A percentile compares a stretch with the other conserved stretches of the same genome.
Conservation (phyloP, 108 stramenopile species). For the Parietichytrium sp. region DNA sequence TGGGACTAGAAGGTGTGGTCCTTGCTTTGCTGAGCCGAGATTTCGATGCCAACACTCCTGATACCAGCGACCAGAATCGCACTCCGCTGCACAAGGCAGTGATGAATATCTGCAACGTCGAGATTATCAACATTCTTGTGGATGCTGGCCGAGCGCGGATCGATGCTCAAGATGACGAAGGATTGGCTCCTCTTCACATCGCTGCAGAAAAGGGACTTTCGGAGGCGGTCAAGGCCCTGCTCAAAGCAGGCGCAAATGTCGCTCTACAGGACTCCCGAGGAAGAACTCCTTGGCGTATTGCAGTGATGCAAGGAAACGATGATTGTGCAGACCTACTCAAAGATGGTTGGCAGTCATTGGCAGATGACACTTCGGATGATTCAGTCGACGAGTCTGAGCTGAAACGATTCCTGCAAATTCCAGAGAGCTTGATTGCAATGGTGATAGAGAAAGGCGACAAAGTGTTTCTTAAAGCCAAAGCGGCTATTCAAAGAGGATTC, state of each 20-base stretch:
- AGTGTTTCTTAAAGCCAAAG: background rate
- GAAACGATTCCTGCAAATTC: background rate
- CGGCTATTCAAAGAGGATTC: background rate
- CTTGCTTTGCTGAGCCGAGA: constrained; percentile 9
- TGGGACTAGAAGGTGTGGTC: background rate
- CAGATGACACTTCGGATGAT: background rate
- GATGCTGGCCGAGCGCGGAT: background rate
- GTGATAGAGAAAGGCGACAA: background rate
- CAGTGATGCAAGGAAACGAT: background rate
- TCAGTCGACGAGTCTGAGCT: background rate
- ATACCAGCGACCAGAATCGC: background rate
- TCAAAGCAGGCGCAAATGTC: background rate
- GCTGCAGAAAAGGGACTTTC: background rate
- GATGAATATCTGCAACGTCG: background rate
- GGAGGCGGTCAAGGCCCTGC: background rate
- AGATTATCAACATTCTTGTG: background rate
- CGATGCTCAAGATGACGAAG: background rate
- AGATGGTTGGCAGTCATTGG: constrained; percentile 7
- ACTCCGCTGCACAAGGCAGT: background rate
- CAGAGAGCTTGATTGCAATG: background rate
- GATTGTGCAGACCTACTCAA: background rate
- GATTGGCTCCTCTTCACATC: background rate
- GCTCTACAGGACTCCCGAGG: background rate
- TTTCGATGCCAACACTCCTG: background rate
- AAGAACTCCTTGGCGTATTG: background rate